Percentiles rank a stretch among this genome's conserved stretches.
Conservation (phyloP, 2,329 filamentous ascomycete species). For the Ascochyta fabae region DNA sequence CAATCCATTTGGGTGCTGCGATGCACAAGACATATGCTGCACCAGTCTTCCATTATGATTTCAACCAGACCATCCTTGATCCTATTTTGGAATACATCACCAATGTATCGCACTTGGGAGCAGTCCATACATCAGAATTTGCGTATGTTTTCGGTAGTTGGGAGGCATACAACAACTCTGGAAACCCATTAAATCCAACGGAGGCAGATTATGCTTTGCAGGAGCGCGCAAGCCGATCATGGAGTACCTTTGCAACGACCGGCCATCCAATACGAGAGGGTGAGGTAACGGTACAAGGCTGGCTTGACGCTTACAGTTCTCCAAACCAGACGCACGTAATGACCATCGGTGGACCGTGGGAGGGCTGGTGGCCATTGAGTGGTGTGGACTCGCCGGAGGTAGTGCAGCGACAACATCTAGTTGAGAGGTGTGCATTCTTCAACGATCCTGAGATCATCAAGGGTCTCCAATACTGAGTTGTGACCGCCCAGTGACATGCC, state of each 20-base stretch:
- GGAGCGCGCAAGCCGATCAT: conserved; percentile 53
- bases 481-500: neutral
- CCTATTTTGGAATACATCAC: conserved; percentile 48
- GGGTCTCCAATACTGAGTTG: conserved; percentile 42
- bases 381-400: conserved; percentile 39
- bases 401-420: conserved; percentile 50
- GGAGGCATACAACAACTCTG: conserved; percentile 51
- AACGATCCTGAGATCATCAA: conserved; percentile 55
- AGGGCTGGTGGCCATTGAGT: conserved; percentile 53
- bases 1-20: conserved; percentile 52
- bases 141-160: conserved; percentile 58
- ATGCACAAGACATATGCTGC: conserved; percentile 48
- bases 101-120: conserved; percentile 52
- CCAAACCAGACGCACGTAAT: conserved; percentile 30
- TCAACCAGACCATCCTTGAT: conserved; percentile 62
- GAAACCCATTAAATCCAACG: conserved; percentile 44
- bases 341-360: conserved; percentile 52
- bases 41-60: conserved; percentile 57
- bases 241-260: conserved; percentile 55
- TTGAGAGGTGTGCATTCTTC: conserved; percentile 57
- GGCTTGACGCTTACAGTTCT: conserved; percentile 10
- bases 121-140: conserved; percentile 61
- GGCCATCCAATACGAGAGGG: conserved; percentile 25
- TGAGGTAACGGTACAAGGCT: conserved; percentile 22
- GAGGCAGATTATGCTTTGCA: conserved; percentile 51